These are phyloP conservation scores for Emericellopsis terricola DNA, from an alignment of 495 filamentous ascomycete genomes.

Conservation along the genomic window DNA sequence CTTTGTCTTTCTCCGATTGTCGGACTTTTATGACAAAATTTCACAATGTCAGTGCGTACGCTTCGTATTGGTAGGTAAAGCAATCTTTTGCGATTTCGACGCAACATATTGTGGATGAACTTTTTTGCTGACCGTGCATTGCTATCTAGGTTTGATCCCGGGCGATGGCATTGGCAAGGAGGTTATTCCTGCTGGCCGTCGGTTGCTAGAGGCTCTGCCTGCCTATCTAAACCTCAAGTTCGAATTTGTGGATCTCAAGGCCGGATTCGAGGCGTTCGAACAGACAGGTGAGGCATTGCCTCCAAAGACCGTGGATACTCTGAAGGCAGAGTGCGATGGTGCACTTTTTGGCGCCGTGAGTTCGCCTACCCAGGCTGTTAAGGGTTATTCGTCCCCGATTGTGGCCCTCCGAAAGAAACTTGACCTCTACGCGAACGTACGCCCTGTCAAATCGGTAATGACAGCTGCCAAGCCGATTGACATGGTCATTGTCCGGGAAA, in stretches of 20 bases:
- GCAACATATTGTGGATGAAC: too few relatives aligned
- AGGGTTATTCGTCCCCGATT: conserved; percentile 93
- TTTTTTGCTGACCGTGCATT: too few relatives aligned
- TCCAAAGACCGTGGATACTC: conserved; percentile 68
- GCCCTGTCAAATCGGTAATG: conserved; percentile 75
- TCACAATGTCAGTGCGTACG: too few relatives aligned
- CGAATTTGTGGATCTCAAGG: conserved; percentile 79
- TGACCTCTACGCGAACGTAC: conserved; percentile 92
- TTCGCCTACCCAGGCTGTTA: conserved; percentile 74
- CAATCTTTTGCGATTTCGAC: too few relatives aligned
- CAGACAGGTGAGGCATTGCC: conserved; percentile 72
- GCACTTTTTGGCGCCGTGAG: conserved; percentile 93
- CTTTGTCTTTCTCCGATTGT: too few relatives aligned
- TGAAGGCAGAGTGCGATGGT: conserved; percentile 83
- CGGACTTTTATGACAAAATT: too few relatives aligned
- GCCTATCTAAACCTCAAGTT: conserved; percentile 72
- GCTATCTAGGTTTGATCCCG: conserved; percentile 94
- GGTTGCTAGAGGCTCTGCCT: conserved; percentile 77
- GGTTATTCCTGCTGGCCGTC: conserved; percentile 89
- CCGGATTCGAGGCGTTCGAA: conserved; percentile 87
- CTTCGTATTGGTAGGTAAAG: too few relatives aligned
- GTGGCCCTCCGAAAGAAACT: conserved; percentile 92
- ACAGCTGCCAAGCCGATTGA: conserved; percentile 53
- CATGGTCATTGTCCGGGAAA: conserved; percentile 95
- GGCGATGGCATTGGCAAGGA: conserved; percentile 97